Evolutionary conservation across 768 basidiomycete genomes (phyloP), one percentile per base, ranked within the genome.

Genomic region (Auricularia auricula-judae): DNA sequence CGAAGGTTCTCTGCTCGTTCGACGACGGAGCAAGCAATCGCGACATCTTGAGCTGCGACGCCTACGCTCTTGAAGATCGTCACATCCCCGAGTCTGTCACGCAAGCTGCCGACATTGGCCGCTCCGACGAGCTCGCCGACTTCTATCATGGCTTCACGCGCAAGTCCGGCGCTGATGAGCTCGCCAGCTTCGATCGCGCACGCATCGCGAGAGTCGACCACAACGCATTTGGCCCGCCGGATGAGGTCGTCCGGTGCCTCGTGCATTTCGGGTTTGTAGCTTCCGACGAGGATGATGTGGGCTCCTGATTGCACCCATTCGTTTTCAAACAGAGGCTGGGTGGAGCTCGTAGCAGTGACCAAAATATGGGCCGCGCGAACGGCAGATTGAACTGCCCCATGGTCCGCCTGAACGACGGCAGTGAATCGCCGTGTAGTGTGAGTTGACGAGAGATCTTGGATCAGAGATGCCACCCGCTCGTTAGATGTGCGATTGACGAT

Each of bases 41-140:
- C 89, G 3, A 91, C 89, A 68, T 96, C 93, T 70, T 95, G 93
- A n/a, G 91, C 74, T 1, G 89, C 91, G 4, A 93, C 74, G 2
- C 93, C 93, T 4, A 95, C 93, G 0, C 88, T 89, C 75, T 94
- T 95, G 81, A 92, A 94, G 35, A 95, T 79, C 1, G 87, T 89
- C 11, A 93, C 78, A 0, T 81, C 79, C 0, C 82, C 84, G 3
- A 71, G 67, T 33, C 10, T 68, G 29, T 47, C 56, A 47, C 66
- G 59, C 60, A 58, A 18, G 16, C 51, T 42, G 7, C 10, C 47
- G n/a, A 43, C 43, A 0, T 63, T 60, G 0, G 67, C 68, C 1
- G 64, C 65, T 42, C 12, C 39, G 60, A 88, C 74, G 16, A 88
- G 71, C 66, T 89, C 82, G 3, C 91, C 92, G 0, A 95, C 78